Percentiles rank a stretch among this genome's conserved stretches.
These are phyloP conservation scores for Pulicaria dysenterica DNA, from an alignment of 129 eudicot genomes.

Conservation along the genomic window DNA sequence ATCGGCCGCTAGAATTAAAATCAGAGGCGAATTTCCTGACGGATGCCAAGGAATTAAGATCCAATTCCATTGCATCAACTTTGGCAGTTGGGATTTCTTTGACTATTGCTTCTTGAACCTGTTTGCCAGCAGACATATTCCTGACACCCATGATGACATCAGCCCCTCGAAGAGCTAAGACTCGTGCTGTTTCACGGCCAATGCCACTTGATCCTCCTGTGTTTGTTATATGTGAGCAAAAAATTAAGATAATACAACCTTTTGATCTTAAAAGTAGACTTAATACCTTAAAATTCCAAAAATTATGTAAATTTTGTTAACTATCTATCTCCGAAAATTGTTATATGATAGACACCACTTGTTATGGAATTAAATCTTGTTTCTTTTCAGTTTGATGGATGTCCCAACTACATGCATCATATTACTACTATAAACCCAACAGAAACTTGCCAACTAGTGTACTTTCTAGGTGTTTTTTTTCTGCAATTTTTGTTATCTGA, in stretches of 20 bases:
- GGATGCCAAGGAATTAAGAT: slow-evolving; percentile 81
- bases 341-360: slow-evolving; percentile 6
- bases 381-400: not conserved
- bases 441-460: not conserved
- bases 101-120: slow-evolving; percentile 67
- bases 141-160: slow-evolving; percentile 82
- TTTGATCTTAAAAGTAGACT: not conserved
- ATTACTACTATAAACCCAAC: not conserved
- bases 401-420: not conserved
- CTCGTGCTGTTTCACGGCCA: slow-evolving; percentile 85
- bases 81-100: slow-evolving; percentile 74
- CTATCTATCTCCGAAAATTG: not conserved
- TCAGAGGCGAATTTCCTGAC: slow-evolving; percentile 82
- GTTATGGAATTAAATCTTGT: not conserved
- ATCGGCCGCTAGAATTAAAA: slow-evolving; percentile 57
- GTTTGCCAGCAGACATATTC: slow-evolving; percentile 68
- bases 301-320: not conserved
- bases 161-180: slow-evolving; percentile 73
- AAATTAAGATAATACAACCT: not conserved
- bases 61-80: slow-evolving; percentile 77
- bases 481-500: not conserved
- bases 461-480: not conserved
- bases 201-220: slow-evolving; percentile 96
- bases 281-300: not conserved
- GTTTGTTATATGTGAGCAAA: slow-evolving; percentile 21